Percentiles rank a stretch among this genome's conserved stretches.
phyloP scores from a whole-genome alignment of 768 basidiomycete species.

The Calocybe gangraenosa region DNA sequence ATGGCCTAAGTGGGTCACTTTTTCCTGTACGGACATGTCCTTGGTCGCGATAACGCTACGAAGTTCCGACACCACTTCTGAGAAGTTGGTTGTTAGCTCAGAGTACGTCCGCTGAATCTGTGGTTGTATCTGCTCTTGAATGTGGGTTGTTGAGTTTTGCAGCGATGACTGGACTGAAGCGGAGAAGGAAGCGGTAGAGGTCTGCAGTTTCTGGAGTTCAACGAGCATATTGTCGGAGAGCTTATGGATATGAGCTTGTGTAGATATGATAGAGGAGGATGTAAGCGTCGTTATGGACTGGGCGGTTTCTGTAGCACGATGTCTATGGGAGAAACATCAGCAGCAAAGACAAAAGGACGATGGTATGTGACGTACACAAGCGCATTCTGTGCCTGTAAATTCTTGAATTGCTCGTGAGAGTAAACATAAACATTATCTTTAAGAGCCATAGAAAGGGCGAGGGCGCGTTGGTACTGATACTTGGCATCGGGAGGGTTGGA shows the following conservation, averaged over 20 bases:
- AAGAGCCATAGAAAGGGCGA: slow-evolving; percentile 59
- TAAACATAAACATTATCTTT: slow-evolving; percentile 59
- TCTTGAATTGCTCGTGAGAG: slow-evolving; percentile 68
- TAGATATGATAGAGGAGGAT: slow-evolving; percentile 48
- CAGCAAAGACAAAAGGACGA: too few relatives aligned
- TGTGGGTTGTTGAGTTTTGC: slow-evolving; percentile 30
- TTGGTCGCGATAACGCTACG: slow-evolving; percentile 46
- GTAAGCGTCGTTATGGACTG: slow-evolving; percentile 58
- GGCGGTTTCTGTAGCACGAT: slow-evolving; percentile 67
- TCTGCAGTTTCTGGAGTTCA: slow-evolving; percentile 64
- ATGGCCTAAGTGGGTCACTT: slow-evolving; percentile 48
- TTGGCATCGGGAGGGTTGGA: slow-evolving; percentile 48
- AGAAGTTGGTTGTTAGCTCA: slow-evolving; percentile 42
- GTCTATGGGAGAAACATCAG: slow-evolving; percentile 31
- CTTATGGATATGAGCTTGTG: slow-evolving; percentile 52
- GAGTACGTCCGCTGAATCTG: slow-evolving; percentile 57
- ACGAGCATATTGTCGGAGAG: slow-evolving; percentile 63
- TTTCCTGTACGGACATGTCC: slow-evolving; percentile 58
- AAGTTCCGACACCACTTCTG: slow-evolving; percentile 50
- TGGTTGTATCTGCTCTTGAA: slow-evolving; percentile 47
- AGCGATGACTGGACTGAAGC: slow-evolving; percentile 30
- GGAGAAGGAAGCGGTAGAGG: slow-evolving; percentile 51
- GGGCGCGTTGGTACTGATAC: slow-evolving; percentile 77
- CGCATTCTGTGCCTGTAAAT: slow-evolving; percentile 60
- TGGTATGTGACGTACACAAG: slow-evolving; percentile 48